A percentile compares a stretch with the other conserved stretches of the same genome.
phyloP scores from a whole-genome alignment of 495 filamentous ascomycete genomes.

The Neurospora hispaniola region DNA sequence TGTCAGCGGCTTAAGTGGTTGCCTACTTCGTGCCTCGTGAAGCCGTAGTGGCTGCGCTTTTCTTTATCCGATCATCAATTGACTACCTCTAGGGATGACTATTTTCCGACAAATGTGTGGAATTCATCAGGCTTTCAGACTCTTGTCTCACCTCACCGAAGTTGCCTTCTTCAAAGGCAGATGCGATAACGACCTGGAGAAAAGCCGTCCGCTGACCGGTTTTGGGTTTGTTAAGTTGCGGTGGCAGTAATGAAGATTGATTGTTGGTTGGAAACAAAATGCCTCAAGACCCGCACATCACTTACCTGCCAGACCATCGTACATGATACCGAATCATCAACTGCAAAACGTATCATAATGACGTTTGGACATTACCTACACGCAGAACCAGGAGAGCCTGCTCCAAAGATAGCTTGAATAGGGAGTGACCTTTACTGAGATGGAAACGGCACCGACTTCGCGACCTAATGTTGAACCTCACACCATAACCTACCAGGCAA shows the following conservation, averaged over 20 bases:
- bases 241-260: background rate
- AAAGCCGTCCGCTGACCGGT: background rate
- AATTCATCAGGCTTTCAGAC: background rate
- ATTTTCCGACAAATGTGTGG: background rate
- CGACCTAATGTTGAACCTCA: too few relatives aligned
- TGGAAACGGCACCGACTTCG: too few relatives aligned
- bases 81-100: too few relatives aligned
- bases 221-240: background rate
- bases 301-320: too few relatives aligned
- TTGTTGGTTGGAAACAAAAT: background rate
- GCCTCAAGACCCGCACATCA: background rate
- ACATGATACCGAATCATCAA: background rate
- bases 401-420: background rate
- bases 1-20: background rate
- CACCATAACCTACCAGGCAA: background rate
- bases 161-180: background rate
- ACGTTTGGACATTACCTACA: background rate
- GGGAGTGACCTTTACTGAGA: too few relatives aligned
- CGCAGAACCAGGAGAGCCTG: background rate
- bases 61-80: background rate
- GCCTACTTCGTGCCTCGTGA: background rate
- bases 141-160: background rate
- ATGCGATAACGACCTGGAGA: background rate
- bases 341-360: background rate
- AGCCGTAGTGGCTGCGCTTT: background rate